Evolutionary conservation across 805 yeast species (phyloP).

Genomic region (Metschnikowia gelsemii): DNA sequence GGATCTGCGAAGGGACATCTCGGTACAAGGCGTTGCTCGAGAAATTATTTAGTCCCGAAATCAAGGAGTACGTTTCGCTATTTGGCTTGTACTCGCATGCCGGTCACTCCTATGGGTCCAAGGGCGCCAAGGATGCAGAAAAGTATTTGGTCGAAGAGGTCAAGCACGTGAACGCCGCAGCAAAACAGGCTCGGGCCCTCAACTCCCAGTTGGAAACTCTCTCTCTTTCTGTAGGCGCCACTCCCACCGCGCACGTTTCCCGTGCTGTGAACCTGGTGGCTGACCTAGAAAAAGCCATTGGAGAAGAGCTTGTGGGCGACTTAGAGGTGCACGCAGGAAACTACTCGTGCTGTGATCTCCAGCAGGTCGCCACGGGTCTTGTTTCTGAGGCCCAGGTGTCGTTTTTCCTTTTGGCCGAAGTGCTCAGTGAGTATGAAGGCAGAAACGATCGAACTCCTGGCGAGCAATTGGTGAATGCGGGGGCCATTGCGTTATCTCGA

Average conservation of each 20-base stretch:
- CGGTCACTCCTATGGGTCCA: conserved; percentile 66
- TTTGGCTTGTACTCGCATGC: conserved; percentile 79
- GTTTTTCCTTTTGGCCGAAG: conserved; percentile 24
- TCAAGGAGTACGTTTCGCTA: conserved; percentile 37
- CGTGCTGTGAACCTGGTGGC: conserved; percentile 23
- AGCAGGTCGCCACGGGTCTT: conserved; percentile 71
- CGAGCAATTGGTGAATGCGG: conserved; percentile 67
- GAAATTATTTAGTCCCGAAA: neutral
- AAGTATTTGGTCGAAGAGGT: conserved; percentile 55
- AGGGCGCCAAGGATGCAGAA: conserved; percentile 46
- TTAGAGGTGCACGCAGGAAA: conserved; percentile 83
- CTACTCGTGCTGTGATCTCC: conserved; percentile 70
- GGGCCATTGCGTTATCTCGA: conserved; percentile 66
- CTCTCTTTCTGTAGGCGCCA: conserved; percentile 72
- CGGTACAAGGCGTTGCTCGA: conserved; percentile 28
- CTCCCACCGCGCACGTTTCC: conserved; percentile 73
- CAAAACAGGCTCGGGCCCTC: conserved; percentile 32
- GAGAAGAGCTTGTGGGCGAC: conserved; percentile 33
- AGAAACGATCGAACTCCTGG: conserved; percentile 54
- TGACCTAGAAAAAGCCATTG: conserved; percentile 23
- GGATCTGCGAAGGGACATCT: conserved; percentile 27
- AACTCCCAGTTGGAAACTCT: conserved; percentile 42
- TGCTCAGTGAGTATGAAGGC: conserved; percentile 51
- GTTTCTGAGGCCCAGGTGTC: conserved; percentile 20
- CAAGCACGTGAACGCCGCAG: conserved; percentile 54